A percentile compares a stretch with the other conserved stretches of the same genome.
Evolutionary conservation across 2,329 filamentous ascomycete species (phyloP).

Genomic region (Nakataea oryzae): DNA sequence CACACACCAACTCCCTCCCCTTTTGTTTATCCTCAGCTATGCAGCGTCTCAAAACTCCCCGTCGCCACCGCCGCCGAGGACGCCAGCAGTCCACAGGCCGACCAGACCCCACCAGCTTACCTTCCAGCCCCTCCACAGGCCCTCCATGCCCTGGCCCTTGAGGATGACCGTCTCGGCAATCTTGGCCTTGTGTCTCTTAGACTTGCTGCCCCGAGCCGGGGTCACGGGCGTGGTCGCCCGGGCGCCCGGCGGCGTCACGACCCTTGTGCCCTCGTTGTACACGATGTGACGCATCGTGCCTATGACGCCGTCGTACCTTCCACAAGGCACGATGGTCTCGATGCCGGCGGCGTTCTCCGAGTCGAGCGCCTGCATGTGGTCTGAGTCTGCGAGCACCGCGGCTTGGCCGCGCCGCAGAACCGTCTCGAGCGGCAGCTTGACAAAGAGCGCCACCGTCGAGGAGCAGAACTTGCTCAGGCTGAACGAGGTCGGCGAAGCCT

Average conservation of each 20-base stretch:
- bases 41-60: conserved; percentile 40
- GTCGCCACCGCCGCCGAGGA: conserved; percentile 50
- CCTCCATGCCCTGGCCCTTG: conserved; percentile 57
- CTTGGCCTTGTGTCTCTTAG: conserved; percentile 21
- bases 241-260: conserved; percentile 24
- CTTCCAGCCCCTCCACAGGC: conserved; percentile 65
- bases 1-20: not conserved
- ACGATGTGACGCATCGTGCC: conserved; percentile 85
- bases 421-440: conserved; percentile 87
- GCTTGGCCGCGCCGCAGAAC: conserved; percentile 84
- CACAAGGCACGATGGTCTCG: conserved; percentile 70
- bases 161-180: conserved; percentile 32
- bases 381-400: conserved; percentile 49
- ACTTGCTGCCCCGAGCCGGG: conserved; percentile 16
- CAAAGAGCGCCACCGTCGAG: conserved; percentile 67
- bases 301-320: conserved; percentile 75
- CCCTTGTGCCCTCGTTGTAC: conserved; percentile 64
- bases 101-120: conserved; percentile 70
- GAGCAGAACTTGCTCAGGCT: conserved; percentile 73
- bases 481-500: conserved; percentile 72
- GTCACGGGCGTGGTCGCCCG: conserved; percentile 10
- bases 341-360: conserved; percentile 18
- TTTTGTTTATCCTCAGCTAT: not conserved
- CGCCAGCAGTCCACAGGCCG: conserved; percentile 61
- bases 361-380: conserved; percentile 39